phyloP scores from a whole-genome alignment of 78 protist species.

The Bodo saltans region DNA sequence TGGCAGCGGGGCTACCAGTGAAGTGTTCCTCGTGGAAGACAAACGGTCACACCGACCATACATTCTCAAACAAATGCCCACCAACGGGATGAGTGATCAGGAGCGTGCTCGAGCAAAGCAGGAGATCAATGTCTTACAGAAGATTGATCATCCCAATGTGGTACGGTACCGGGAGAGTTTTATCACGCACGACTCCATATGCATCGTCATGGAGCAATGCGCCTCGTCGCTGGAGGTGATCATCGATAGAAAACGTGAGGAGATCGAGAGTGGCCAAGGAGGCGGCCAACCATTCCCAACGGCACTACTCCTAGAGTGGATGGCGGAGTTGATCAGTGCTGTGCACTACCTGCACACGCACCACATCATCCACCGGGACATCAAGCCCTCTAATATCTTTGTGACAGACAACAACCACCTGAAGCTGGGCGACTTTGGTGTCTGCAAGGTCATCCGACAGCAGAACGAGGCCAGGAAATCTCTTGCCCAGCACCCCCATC shows the following conservation, averaged over 20 bases:
- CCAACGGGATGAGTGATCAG: too few relatives aligned
- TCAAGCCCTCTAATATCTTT: constrained; percentile 63
- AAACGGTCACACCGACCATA: too few relatives aligned
- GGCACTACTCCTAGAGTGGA: not conserved
- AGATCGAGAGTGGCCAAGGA: not conserved
- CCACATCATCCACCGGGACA: constrained; percentile 54
- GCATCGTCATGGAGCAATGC: not conserved
- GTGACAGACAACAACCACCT: not conserved
- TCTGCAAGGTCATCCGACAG: constrained; percentile 25
- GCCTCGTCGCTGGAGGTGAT: not conserved
- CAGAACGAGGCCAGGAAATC: too few relatives aligned
- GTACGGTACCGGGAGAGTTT: not conserved
- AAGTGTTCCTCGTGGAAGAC: too few relatives aligned
- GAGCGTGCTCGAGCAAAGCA: not conserved
- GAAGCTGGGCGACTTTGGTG: constrained; percentile 72
- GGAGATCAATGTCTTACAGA: not conserved
- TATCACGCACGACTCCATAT: not conserved
- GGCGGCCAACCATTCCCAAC: too few relatives aligned
- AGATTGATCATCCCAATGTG: constrained; percentile 2
- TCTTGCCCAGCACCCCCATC: too few relatives aligned
- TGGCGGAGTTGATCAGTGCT: not conserved
- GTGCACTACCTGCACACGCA: constrained; percentile 10
- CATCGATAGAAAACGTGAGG: not conserved
- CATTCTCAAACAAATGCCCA: too few relatives aligned
- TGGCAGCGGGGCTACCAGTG: too few relatives aligned